Base-by-base conservation (phyloP, 179 eudicot genomes). In the Gypsophila paniculata region DNA sequence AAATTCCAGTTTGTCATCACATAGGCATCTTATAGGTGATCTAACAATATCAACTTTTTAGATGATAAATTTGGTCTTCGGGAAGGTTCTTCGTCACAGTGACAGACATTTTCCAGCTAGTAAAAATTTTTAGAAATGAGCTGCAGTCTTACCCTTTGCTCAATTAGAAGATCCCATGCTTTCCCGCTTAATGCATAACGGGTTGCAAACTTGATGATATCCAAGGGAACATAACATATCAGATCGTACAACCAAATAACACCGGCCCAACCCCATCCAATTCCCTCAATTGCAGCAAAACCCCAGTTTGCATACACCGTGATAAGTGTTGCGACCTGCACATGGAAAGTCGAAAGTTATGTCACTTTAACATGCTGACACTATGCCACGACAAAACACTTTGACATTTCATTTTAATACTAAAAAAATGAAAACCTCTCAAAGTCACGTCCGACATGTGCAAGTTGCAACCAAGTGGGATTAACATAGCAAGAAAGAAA, bases 191-290 rank as follows among this genome's bases (percentile, higher is more conserved):
- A 83, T n/a, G n/a, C n/a, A n/a, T n/a, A n/a, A n/a, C n/a, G n/a
- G n/a, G n/a, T n/a, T n/a, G n/a, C n/a, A n/a, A n/a, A n/a, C n/a
- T n/a, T n/a, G n/a, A n/a, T 61, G 23, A 84, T 2, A 68, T 88
- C 91, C 21, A 88, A 90, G 3, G 91, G 93, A 71, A 88, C 32
- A 76, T 90, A 88, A 72, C 66, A 77, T 9, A 85, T 73, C 48
- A 87, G 74, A 44, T 86, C 87, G 77, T 88, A 90, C 5, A 90
- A 86, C 96, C 96, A 90, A 61, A 90, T 86, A 10, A 90, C 91
- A 8, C 91, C 93, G 19, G 96, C 93, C 96, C 93, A 90, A 44
- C 96, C 91, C 96, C 90, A 90, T 54, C 96, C 96, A 22, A 88
- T 88, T 21, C 96, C 93, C 77, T 88, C 86, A 8, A 90, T 85